Conservation (phyloP, 306 rosid genomes). For the Sphenostylis stenocarpa region DNA sequence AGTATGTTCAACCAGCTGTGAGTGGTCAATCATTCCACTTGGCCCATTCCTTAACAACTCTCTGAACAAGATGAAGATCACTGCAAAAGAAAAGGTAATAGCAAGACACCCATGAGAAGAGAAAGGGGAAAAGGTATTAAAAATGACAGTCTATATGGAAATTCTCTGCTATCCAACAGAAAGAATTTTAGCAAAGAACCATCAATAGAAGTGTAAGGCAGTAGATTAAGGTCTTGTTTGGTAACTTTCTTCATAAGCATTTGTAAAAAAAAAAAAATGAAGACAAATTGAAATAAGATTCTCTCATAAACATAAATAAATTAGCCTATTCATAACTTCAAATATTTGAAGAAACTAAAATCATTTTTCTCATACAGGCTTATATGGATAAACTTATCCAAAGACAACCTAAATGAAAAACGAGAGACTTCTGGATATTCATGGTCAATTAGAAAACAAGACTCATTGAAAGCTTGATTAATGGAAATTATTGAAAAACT, state of each 20-base stretch:
- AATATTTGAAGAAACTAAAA: background rate
- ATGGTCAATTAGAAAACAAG: conserved; percentile 3
- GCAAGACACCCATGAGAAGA: conserved; percentile 13
- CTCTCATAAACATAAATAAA: background rate
- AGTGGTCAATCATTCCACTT: conserved; percentile 79
- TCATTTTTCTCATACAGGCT: background rate
- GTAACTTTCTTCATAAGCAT: background rate
- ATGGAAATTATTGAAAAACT: background rate
- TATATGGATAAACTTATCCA: background rate
- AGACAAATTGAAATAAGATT: background rate
- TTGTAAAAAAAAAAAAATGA: background rate
- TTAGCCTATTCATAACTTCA: background rate
- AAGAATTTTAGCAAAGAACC: background rate
- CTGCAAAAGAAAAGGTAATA: conserved; percentile 46
- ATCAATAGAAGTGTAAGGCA: background rate
- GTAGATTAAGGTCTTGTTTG: background rate
- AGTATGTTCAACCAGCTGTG: conserved; percentile 67
- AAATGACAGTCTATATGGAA: background rate
- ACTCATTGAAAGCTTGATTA: background rate
- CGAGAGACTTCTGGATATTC: background rate
- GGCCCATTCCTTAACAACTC: conserved; percentile 51
- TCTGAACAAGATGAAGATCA: conserved; percentile 61
- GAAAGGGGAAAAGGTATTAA: background rate
- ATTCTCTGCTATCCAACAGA: background rate
- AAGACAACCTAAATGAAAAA: background rate